phyloP scores from a whole-genome alignment of 192 early-diverging fungal species.

The Dissophora ornata region DNA sequence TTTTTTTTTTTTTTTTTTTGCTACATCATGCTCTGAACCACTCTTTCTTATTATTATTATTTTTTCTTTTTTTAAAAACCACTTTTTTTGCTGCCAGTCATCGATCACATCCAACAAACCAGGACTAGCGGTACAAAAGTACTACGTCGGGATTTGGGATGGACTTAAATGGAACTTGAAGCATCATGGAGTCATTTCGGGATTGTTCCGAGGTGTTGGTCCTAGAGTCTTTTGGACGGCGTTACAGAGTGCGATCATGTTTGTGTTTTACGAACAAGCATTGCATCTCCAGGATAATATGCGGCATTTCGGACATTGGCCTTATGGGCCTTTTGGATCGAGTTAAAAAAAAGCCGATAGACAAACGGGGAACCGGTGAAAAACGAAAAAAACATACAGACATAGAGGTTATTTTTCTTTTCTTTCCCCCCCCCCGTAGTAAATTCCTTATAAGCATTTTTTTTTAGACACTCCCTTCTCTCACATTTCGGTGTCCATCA shows the following conservation, averaged over 20 bases:
- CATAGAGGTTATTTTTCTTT: no score
- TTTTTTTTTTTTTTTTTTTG: not conserved
- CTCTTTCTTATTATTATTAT: not conserved
- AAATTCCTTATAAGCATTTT: no score
- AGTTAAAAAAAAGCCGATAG: conserved; percentile 1
- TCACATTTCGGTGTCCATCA: no score
- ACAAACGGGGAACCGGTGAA: no score
- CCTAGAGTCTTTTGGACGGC: conserved; percentile 80
- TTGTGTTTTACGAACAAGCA: conserved; percentile 76
- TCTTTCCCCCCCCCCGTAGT: no score
- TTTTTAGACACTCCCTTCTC: no score
- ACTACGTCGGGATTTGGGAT: conserved; percentile 67
- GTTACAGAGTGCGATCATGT: conserved; percentile 76
- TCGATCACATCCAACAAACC: not conserved
- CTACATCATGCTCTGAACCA: not conserved
- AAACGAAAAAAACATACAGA: no score
- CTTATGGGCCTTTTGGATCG: conserved; percentile 26
- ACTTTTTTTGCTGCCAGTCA: no score
- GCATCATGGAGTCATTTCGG: conserved; percentile 64
- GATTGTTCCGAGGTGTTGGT: conserved; percentile 80
- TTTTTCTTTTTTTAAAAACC: no score
- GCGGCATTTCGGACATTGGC: conserved; percentile 52
- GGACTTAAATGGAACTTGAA: conserved; percentile 67
- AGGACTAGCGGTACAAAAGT: conserved; percentile 29
- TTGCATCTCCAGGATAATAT: conserved; percentile 60